Conservation (phyloP, 441 rosid genomes). For the Aleurites moluccanus region DNA sequence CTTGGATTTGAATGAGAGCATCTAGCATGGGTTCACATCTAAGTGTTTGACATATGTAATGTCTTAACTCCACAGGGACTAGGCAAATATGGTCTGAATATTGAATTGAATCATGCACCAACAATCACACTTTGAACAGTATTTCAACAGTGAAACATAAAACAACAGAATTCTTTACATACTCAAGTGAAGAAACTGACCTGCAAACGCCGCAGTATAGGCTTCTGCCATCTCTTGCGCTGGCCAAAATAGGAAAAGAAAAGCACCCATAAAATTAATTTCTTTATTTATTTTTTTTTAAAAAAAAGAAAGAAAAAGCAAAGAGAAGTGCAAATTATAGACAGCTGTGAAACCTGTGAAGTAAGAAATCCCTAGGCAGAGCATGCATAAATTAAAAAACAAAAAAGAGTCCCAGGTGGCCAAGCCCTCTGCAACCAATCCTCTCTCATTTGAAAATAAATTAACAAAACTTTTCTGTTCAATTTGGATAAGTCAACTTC, state of each 20-base stretch:
- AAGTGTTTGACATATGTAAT: not conserved
- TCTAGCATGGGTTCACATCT: not conserved
- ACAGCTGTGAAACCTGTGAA: not conserved
- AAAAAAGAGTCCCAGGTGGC: not conserved
- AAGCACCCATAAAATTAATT: conserved; percentile 12
- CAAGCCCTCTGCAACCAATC: not conserved
- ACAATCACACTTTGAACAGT: not conserved
- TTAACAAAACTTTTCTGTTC: not conserved
- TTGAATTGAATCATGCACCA: not conserved
- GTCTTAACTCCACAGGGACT: not conserved
- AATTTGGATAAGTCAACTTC: not conserved
- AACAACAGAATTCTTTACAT: conserved; percentile 5
- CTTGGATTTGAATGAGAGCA: not conserved
- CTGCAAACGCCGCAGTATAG: conserved; percentile 92
- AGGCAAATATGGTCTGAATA: not conserved
- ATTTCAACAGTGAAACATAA: not conserved
- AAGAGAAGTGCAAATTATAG: not conserved
- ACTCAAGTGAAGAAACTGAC: conserved; percentile 43
- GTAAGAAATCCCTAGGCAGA: not conserved
- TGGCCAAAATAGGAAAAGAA: conserved; percentile 34
- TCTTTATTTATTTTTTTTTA: not conserved
- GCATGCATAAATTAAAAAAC: not conserved
- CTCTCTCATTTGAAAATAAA: not conserved
- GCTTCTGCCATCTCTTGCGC: conserved; percentile 99
- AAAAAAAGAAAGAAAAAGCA: not conserved